Base-by-base conservation (phyloP, 2,329 filamentous ascomycete species). In the Aspergillus uvarum region DNA sequence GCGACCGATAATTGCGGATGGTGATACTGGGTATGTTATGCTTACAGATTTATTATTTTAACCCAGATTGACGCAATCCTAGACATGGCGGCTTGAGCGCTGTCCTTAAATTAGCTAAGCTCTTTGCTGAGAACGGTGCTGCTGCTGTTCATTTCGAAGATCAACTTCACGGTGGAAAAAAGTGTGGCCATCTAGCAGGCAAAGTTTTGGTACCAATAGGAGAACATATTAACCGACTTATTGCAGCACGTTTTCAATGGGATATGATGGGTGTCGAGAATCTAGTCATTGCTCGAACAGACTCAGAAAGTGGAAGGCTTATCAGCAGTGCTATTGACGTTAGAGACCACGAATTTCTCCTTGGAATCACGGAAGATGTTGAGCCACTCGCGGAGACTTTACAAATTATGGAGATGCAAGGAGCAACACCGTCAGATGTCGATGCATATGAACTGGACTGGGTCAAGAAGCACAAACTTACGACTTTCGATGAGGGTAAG, bases 121-220 rank as follows among this genome's bases (percentile, higher is more conserved):
- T 98, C 8, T 99, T 99, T 70, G 95, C 95, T 22, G 95, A 99
- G 79, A 96, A 96, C 68, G 95, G 95, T 56, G 95, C 95, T 1
- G 95, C 95, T 0, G 95, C 90, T 8, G 95, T 98, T 2, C 95
- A 99, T 76, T 96, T 99, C 64, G 95, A 99, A 77, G 95, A 99
- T 72, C 95, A 98, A 79, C 85, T 98, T 51, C 95, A 98, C 73
- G 95, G 95, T 50, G 95, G 95, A 62, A 99, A 98, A 83, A 98
- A 98, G 79, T 99, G 95, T 73, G 95, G 95, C 16, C 95, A 98
- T 78, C 81, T 98, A 62, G 95, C 95, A 1, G 95, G 95, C 67
- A 98, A 98, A 76, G 95, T 98, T 1, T 82, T 99, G 7, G 95
- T 98, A 2, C 94, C 95, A 0, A 87, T 93, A 0, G 90, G 92